Conservation (phyloP, 2,329 filamentous ascomycete genomes). For the Hirsutella minnesotensis region DNA sequence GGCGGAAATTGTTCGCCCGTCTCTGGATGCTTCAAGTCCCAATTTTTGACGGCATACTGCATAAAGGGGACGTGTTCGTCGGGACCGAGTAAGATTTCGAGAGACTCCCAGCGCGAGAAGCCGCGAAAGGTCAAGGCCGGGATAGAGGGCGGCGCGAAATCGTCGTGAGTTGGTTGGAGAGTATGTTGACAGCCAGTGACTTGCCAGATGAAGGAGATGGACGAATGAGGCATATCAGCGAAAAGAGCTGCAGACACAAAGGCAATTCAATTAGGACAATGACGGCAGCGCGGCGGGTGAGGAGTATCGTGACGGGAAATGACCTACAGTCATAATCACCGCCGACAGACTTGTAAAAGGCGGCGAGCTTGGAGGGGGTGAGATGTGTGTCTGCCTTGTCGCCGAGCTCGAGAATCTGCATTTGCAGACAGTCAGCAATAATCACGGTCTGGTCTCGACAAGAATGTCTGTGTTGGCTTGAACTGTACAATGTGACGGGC, state of each 20-base stretch:
- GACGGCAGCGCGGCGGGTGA: background rate
- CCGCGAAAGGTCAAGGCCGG: slow-evolving; percentile 75
- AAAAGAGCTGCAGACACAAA: slow-evolving; percentile 49
- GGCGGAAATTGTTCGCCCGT: slow-evolving; percentile 57
- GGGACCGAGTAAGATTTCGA: slow-evolving; percentile 78
- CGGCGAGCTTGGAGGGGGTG: slow-evolving; percentile 59
- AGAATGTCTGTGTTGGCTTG: background rate
- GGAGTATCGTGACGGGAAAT: background rate
- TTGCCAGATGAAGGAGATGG: slow-evolving; percentile 86
- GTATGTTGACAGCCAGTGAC: slow-evolving; percentile 83
- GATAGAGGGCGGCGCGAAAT: slow-evolving; percentile 64
- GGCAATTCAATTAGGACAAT: too few relatives aligned
- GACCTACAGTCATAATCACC: slow-evolving; percentile 58
- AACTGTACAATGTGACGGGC: slow-evolving; percentile 57
- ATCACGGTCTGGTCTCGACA: background rate
- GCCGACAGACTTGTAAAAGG: slow-evolving; percentile 64
- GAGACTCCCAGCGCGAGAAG: slow-evolving; percentile 88
- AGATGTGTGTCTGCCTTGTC: slow-evolving; percentile 41
- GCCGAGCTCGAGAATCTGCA: slow-evolving; percentile 44
- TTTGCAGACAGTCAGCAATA: background rate
- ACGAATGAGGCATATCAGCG: slow-evolving; percentile 56
- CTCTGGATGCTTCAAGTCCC: slow-evolving; percentile 62
- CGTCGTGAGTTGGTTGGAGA: slow-evolving; percentile 61
- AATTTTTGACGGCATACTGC: slow-evolving; percentile 67
- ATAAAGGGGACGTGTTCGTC: slow-evolving; percentile 79